Evolutionary conservation across 1,284 basidiomycete genomes (phyloP).

Genomic region (Ganoderma multipileum): DNA sequence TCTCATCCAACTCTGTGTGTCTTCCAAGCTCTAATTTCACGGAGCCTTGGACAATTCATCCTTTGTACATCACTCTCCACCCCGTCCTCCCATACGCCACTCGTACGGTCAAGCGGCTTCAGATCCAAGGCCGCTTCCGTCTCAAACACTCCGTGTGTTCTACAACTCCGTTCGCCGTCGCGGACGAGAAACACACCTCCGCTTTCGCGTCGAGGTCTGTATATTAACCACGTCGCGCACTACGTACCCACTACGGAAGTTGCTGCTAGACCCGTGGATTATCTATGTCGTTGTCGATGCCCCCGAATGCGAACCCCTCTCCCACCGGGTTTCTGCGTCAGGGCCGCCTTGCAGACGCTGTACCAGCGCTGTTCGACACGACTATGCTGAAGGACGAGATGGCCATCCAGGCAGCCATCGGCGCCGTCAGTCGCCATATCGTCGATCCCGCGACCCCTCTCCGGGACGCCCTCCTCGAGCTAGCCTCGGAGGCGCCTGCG

Average conservation of each 20-base stretch:
- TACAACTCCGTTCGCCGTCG: not conserved
- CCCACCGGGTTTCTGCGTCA: not conserved
- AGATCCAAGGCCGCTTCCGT: not conserved
- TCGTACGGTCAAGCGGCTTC: not conserved
- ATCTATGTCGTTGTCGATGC: not conserved
- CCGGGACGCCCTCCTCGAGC: not conserved
- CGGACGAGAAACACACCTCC: not conserved
- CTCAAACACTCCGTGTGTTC: not conserved
- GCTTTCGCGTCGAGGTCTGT: not conserved
- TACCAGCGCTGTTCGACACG: not conserved
- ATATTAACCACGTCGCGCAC: not conserved
- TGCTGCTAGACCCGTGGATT: not conserved
- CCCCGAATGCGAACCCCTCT: not conserved
- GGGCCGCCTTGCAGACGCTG: not conserved
- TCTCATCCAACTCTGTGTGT: not conserved
- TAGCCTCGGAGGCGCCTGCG: not conserved
- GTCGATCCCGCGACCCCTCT: not conserved
- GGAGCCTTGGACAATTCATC: not conserved
- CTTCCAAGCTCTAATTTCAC: not conserved
- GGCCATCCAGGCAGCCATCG: not conserved
- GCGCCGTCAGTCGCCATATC: not conserved
- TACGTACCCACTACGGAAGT: not conserved
- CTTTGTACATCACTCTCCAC: not conserved
- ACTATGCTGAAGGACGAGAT: not conserved
- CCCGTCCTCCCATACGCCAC: not conserved